A percentile compares a stretch with the other conserved stretches of the same genome.
phyloP scores from a whole-genome alignment of 2,329 filamentous ascomycete species.

The Sporothrix humicola region DNA sequence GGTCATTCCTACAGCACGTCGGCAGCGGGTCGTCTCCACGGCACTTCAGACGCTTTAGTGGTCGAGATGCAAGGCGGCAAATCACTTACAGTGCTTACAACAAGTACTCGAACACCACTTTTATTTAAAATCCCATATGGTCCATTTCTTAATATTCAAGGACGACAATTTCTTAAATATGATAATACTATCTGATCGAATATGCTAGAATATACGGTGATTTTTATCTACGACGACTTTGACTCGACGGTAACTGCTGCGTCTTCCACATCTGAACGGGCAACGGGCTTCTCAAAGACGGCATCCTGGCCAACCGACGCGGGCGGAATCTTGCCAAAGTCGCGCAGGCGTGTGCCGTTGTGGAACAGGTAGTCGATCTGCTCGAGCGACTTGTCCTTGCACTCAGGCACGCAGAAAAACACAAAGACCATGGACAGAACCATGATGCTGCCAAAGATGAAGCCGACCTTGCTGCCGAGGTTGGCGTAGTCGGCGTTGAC shows the following conservation, averaged over 20 bases:
- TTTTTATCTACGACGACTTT: not conserved
- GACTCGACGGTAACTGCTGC: not conserved
- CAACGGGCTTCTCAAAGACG: not conserved
- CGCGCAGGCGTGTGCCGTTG: slow-evolving; percentile 3
- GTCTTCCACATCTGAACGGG: not conserved
- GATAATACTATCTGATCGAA: too few relatives aligned
- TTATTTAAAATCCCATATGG: too few relatives aligned
- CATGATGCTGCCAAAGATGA: slow-evolving; percentile 28
- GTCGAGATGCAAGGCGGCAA: too few relatives aligned
- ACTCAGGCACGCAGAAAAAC: slow-evolving; percentile 33
- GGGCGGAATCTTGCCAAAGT: slow-evolving; percentile 20
- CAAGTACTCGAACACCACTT: too few relatives aligned
- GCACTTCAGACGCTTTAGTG: not conserved
- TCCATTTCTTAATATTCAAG: too few relatives aligned
- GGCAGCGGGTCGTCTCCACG: not conserved
- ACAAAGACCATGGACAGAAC: slow-evolving; percentile 23
- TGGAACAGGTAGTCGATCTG: slow-evolving; percentile 31
- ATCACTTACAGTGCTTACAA: too few relatives aligned
- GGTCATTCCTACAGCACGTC: not conserved
- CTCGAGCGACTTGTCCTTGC: slow-evolving; percentile 31
- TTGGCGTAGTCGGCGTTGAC: slow-evolving; percentile 31
- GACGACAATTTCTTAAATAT: too few relatives aligned
- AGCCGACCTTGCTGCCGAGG: slow-evolving; percentile 34
- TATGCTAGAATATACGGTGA: too few relatives aligned
- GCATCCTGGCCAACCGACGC: not conserved